Base-by-base conservation (phyloP, 345 rosid species). In the Cardamine occulta region DNA sequence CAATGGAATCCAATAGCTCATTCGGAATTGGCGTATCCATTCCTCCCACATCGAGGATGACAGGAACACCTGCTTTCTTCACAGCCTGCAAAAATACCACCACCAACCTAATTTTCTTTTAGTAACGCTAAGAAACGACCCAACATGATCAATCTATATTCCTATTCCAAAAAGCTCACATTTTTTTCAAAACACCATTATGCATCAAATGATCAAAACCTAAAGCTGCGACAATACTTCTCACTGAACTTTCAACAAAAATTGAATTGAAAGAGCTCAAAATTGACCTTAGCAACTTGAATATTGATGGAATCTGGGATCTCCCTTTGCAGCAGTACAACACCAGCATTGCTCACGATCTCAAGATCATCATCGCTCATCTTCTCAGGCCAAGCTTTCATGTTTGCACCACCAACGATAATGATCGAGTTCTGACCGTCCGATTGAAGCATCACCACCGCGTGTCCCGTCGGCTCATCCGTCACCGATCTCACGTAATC, bases 21-120 rank as follows among this genome's bases (percentile, higher is more conserved):
- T 7, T 78, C 0, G 97, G 88, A 7, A 90, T 63, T n/a, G 97
- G 92, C 64, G 92, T 63, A 74, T 94, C 98, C 96, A 94, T 88
- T 80, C 98, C 98, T 52, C 98, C 98, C 19, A 89, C 98, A 82
- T 94, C 98, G 24, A 94, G 81, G 76, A 94, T 91, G 24, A 91
- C 90, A 0, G 93, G 90, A 75, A 92, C 96, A 73, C 92, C 93
- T 2, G 90, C 88, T 82, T 71, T 77, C 81, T 84, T 89, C 57
- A 96, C 99, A 56, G 92, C 96, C 99, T 92, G 80, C 63, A 52
- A 34, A 72, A 40, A 75, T 39, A 11, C 57, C 44, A 52, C 54
- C 65, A 59, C 24, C 57, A 64, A 42, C 42, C 63, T 19, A 67
- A 70, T 72, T 32, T 53, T 15, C 56, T 62, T 45, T 37, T 40